Conservation (phyloP, 495 filamentous ascomycete species). For the Penicillium pulvis region DNA sequence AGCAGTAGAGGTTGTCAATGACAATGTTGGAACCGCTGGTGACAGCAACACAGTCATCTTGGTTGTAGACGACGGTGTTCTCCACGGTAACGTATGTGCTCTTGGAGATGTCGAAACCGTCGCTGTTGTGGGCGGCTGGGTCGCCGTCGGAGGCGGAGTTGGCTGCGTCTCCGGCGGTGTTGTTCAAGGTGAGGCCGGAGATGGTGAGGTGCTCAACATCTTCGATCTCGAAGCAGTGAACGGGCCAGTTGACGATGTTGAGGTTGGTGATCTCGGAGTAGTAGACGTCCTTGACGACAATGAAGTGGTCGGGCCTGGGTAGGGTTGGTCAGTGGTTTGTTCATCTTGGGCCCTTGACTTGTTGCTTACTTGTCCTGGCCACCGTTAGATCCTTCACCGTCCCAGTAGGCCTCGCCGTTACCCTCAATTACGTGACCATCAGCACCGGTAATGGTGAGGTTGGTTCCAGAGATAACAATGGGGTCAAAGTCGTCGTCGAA, state of each 20-base stretch:
- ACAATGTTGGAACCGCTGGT: conserved; percentile 50
- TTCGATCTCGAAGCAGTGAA: conserved; percentile 63
- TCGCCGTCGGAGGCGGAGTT: conserved; percentile 40
- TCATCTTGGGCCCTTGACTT: conserved; percentile 29
- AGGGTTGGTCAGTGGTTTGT: conserved; percentile 21
- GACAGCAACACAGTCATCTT: conserved; percentile 68
- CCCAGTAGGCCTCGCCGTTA: conserved; percentile 52
- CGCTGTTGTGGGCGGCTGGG: conserved; percentile 60
- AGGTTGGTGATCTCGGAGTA: conserved; percentile 48
- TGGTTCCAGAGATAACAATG: conserved; percentile 50
- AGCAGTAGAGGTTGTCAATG: conserved; percentile 51
- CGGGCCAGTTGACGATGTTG: conserved; percentile 60
- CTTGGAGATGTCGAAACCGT: conserved; percentile 64
- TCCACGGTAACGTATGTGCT: conserved; percentile 54
- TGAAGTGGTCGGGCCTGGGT: conserved; percentile 48
- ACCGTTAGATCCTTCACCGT: conserved; percentile 53
- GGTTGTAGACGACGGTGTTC: conserved; percentile 58
- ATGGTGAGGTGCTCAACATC: conserved; percentile 49
- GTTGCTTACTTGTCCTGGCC: conserved; percentile 58
- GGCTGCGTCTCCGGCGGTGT: conserved; percentile 53
- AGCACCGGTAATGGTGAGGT: conserved; percentile 47
- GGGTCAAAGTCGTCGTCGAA: conserved; percentile 54
- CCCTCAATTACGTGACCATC: conserved; percentile 44
- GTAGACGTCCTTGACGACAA: conserved; percentile 43
- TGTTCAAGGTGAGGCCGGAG: conserved; percentile 58